Evolutionary conservation across 306 rosid genomes (phyloP).

Genomic region (Clitoria ternatea): DNA sequence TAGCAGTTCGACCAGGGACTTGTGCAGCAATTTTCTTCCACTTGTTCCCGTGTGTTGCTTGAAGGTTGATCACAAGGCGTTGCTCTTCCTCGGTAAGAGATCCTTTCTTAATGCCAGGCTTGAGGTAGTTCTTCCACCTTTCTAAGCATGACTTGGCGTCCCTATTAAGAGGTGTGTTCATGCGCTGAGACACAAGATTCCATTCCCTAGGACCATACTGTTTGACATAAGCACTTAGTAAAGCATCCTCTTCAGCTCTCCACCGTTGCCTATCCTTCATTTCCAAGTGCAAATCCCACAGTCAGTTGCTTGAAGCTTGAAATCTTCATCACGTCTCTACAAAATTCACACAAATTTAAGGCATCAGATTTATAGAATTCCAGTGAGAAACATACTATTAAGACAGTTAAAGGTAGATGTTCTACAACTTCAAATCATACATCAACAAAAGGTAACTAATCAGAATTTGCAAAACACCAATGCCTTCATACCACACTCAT

Average conservation of each 20-base stretch:
- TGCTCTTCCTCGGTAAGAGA: constrained; percentile 83
- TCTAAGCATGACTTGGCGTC: constrained; percentile 86
- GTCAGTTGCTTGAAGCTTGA: constrained; percentile 46
- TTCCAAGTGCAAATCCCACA: constrained; percentile 53
- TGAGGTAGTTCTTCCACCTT: constrained; percentile 91
- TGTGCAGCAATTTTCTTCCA: constrained; percentile 87
- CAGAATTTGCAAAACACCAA: no score
- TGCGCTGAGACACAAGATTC: constrained; percentile 88
- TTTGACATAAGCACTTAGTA: constrained; percentile 71
- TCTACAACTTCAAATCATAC: background rate
- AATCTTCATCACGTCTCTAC: constrained; percentile 68
- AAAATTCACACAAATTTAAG: constrained; percentile 17
- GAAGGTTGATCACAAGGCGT: constrained; percentile 67
- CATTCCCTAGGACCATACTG: constrained; percentile 91
- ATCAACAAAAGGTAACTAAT: background rate
- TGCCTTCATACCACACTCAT: background rate
- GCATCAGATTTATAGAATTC: constrained; percentile 9
- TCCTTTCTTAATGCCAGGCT: constrained; percentile 81
- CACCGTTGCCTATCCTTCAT: constrained; percentile 90
- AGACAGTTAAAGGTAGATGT: background rate
- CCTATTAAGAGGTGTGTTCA: constrained; percentile 62
- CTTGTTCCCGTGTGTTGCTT: constrained; percentile 78
- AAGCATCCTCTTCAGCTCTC: constrained; percentile 80
- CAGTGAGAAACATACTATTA: background rate
- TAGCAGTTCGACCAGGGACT: constrained; percentile 84